Base-by-base conservation (phyloP, 805 yeast genomes). In the Yamadazyma tumulicola region DNA sequence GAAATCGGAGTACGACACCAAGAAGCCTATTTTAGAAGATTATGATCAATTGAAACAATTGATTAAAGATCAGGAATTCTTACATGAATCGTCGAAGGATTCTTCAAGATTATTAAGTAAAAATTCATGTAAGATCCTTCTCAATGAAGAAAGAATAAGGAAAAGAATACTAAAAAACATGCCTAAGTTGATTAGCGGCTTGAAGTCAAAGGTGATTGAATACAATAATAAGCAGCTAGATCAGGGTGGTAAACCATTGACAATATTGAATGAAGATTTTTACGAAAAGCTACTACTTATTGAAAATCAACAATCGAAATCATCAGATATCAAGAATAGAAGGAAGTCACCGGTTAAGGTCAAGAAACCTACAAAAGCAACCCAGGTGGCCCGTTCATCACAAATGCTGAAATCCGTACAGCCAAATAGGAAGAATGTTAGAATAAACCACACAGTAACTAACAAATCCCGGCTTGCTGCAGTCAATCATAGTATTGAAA, bases 71-170 rank as follows among this genome's bases (percentile, higher is more conserved):
- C 83, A 82, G 41, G 44, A 54, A 1, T 74, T 74, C 30, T 68
- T 93, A 24, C 81, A 72, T 23, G 82, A 77, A 41, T 77, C 93
- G 4, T 73, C 83, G 2, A 81, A 77, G 48, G 93, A 91, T 54
- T 79, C 97, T 0, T 78, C 91, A 0, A 71, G 97, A 42, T 67
- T 89, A 27, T 57, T 83, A 29, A 76, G 82, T 42, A 76, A 85
- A 49, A 80, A 83, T 47, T 81, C 88, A 2, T 89, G 91, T 43
- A 81, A 79, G 41, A 81, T 89, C 16, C 62, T 91, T 39, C 67
- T 84, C 38, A 74, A 81, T 38, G 98, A 91, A 53, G 96, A 88
- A 52, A 81, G 72, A 49, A 65, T 79, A 25, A 65, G 97, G 36
- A 81, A 81, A 46, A 72, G 74, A 35, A 67, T 89, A 6, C 60